These are phyloP conservation scores for Mrakia hoshinonis DNA, from an alignment of 768 basidiomycete genomes.

Conservation along the genomic window DNA sequence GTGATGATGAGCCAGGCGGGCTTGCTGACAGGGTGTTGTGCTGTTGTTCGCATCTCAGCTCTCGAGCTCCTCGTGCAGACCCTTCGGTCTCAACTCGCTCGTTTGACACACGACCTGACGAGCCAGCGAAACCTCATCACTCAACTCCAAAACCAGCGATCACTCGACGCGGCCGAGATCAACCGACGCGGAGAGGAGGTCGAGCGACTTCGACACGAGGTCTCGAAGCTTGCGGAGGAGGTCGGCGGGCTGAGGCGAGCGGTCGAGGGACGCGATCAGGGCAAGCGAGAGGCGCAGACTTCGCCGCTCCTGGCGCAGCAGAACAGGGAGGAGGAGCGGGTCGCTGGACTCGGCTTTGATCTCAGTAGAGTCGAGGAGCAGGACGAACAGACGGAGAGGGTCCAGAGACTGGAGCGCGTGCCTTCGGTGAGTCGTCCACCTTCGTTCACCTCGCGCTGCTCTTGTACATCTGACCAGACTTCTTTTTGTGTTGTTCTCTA, in stretches of 20 bases:
- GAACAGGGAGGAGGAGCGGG: background rate
- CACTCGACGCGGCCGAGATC: constrained; percentile 20
- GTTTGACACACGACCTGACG: constrained; percentile 68
- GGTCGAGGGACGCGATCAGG: constrained; percentile 63
- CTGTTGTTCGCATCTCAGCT: constrained; percentile 45
- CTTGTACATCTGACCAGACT: background rate
- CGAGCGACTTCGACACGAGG: constrained; percentile 58
- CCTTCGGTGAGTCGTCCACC: background rate
- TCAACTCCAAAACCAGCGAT: constrained; percentile 31
- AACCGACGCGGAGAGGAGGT: constrained; percentile 48
- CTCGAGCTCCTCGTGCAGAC: constrained; percentile 69
- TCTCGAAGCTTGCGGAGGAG: constrained; percentile 73
- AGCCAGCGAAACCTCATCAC: constrained; percentile 58
- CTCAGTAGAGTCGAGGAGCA: constrained; percentile 11
- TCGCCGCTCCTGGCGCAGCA: constrained; percentile 36
- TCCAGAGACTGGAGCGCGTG: background rate
- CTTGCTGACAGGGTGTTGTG: background rate
- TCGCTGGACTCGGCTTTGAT: constrained; percentile 2
- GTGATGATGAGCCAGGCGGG: too few relatives aligned
- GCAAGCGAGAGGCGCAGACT: constrained; percentile 34
- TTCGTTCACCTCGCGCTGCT: background rate
- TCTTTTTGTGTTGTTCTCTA: background rate
- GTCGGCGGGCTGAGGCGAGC: constrained; percentile 78
- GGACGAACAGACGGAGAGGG: background rate
- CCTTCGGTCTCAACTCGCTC: constrained; percentile 63